phyloP scores from a whole-genome alignment of 2,329 filamentous ascomycete species.

The Trichoderma hamatum region DNA sequence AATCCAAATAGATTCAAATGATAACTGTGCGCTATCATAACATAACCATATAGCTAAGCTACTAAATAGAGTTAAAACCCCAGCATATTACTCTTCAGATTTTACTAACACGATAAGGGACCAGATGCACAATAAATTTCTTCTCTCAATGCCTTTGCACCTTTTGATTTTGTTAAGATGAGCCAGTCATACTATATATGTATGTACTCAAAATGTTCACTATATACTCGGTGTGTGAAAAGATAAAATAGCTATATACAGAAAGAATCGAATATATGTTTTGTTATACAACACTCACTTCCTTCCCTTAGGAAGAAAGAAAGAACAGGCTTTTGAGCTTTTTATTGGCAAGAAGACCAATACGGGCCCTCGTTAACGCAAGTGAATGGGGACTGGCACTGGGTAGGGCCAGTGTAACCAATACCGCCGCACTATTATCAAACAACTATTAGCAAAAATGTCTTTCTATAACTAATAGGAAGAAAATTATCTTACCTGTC shows the following conservation, averaged over 20 bases:
- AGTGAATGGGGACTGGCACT: slow-evolving; percentile 32
- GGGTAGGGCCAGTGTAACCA: slow-evolving; percentile 33
- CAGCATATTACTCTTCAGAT: no score
- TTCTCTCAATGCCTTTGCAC: background rate
- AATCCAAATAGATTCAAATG: no score
- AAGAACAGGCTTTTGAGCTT: background rate
- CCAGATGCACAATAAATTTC: background rate
- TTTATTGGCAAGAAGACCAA: slow-evolving; percentile 33
- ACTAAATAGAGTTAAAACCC: no score
- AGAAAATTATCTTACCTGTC: slow-evolving; percentile 7
- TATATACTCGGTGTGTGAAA: background rate
- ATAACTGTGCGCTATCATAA: no score
- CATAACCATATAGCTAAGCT: no score
- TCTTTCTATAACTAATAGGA: background rate
- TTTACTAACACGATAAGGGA: no score
- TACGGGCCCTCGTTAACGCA: slow-evolving; percentile 29
- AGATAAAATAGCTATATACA: background rate
- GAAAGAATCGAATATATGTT: background rate
- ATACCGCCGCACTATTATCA: slow-evolving; percentile 34
- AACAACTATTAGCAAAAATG: background rate
- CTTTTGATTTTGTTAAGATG: background rate
- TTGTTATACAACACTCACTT: background rate
- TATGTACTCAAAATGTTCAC: background rate
- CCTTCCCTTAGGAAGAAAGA: background rate
- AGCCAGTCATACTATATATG: background rate